These are phyloP conservation scores for Monosporascus sp. DNA, from an alignment of 2,329 filamentous ascomycete species.

Conservation along the genomic window DNA sequence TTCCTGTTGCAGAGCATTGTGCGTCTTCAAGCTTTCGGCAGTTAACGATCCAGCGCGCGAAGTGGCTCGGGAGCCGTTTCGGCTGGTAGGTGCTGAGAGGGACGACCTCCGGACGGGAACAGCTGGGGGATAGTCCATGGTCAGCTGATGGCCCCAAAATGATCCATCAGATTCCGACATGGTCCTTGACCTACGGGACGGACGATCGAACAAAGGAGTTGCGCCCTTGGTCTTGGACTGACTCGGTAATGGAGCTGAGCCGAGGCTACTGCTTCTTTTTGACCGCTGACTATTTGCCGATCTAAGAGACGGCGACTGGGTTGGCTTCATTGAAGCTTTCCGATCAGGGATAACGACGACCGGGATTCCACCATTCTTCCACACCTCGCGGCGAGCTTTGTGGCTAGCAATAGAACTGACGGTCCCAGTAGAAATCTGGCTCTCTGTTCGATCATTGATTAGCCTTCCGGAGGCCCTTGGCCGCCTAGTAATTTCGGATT, in stretches of 20 bases:
- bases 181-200: slow-evolving; percentile 35
- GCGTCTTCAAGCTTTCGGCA: slow-evolving; percentile 53
- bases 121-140: slow-evolving; percentile 55
- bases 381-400: slow-evolving; percentile 53
- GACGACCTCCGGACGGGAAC: slow-evolving; percentile 56
- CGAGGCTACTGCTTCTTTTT: slow-evolving; percentile 47
- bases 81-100: slow-evolving; percentile 58
- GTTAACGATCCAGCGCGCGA: slow-evolving; percentile 46
- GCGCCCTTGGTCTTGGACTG: slow-evolving; percentile 37
- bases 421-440: slow-evolving; percentile 44
- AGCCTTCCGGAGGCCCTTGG: slow-evolving; percentile 23
- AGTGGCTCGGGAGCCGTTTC: slow-evolving; percentile 36
- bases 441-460: slow-evolving; percentile 36
- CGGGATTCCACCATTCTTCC: slow-evolving; percentile 56
- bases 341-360: slow-evolving; percentile 60
- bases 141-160: slow-evolving; percentile 42
- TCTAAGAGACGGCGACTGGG: slow-evolving; percentile 49
- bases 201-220: slow-evolving; percentile 39
- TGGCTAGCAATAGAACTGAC: slow-evolving; percentile 47
- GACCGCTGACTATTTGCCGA: slow-evolving; percentile 57
- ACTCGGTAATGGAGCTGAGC: slow-evolving; percentile 41
- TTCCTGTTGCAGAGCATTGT: slow-evolving; percentile 36
- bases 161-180: slow-evolving; percentile 45
- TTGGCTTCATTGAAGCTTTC: slow-evolving; percentile 47
- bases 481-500: slow-evolving; percentile 24